Conservation (phyloP, 805 yeast species). For the Kuraishia ogatae region DNA sequence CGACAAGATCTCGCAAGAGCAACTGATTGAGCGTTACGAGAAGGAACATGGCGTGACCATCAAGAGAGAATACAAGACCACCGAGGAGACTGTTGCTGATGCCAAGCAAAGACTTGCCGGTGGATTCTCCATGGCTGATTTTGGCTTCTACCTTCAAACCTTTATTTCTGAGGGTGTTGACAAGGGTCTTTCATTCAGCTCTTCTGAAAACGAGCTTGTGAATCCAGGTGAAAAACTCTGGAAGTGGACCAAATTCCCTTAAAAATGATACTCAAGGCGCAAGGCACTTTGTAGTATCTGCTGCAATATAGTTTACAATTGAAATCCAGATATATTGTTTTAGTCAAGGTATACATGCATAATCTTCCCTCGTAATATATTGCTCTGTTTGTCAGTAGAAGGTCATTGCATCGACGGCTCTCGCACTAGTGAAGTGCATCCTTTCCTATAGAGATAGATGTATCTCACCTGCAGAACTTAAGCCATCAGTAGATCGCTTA, state of each 20-base stretch:
- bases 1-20: conserved; percentile 27
- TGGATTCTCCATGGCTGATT: conserved; percentile 25
- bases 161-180: conserved; percentile 30
- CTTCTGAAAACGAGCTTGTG: conserved; percentile 30
- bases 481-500: no score
- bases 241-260: conserved; percentile 29
- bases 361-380: no score
- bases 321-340: no score
- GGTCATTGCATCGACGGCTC: no score
- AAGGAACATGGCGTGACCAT: conserved; percentile 25
- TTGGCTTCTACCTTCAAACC: conserved; percentile 28
- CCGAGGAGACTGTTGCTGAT: conserved; percentile 22
- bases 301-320: no score
- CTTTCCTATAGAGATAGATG: no score
- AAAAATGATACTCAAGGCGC: no score
- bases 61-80: conserved; percentile 20
- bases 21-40: conserved; percentile 32
- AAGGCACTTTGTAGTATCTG: no score
- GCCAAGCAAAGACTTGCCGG: conserved; percentile 19
- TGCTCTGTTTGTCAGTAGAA: no score
- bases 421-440: no score
- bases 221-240: conserved; percentile 36
- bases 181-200: conserved; percentile 24
- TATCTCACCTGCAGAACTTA: no score
- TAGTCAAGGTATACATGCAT: no score